These are phyloP conservation scores for Stemphylium beticola DNA, from an alignment of 2,329 filamentous ascomycete species.

Conservation along the genomic window DNA sequence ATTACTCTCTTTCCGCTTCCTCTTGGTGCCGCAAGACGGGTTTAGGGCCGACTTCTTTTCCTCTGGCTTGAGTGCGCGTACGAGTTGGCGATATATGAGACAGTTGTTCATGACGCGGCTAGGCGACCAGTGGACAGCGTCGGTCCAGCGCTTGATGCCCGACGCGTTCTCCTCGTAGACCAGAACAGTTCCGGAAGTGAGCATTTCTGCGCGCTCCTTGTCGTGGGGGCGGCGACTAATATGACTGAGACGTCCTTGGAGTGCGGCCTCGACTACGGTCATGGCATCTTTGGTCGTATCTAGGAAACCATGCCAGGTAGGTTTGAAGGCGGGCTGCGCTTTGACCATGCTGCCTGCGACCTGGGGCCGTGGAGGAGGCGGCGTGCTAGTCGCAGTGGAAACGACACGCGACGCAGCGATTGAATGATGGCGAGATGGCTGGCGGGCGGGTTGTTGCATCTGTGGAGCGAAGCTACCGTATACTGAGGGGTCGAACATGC, in stretches of 20 bases:
- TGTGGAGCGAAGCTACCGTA: slow-evolving; percentile 36
- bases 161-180: slow-evolving; percentile 92
- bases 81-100: slow-evolving; percentile 80
- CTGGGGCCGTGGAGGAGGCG: slow-evolving; percentile 39
- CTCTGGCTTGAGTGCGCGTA: slow-evolving; percentile 44
- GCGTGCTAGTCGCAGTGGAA: slow-evolving; percentile 32
- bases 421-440: slow-evolving; percentile 38
- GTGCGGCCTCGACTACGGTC: slow-evolving; percentile 78
- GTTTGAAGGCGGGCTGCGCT: slow-evolving; percentile 57
- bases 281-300: slow-evolving; percentile 76
- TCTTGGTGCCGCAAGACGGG: slow-evolving; percentile 45
- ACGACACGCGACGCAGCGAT: slow-evolving; percentile 39
- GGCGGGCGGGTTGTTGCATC: slow-evolving; percentile 26
- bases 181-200: slow-evolving; percentile 84
- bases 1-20: slow-evolving; percentile 45
- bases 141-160: slow-evolving; percentile 93
- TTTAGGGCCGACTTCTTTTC: slow-evolving; percentile 47
- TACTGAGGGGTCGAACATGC: slow-evolving; percentile 40
- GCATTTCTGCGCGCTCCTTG: slow-evolving; percentile 76
- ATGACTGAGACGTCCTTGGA: slow-evolving; percentile 73
- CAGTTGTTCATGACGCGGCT: slow-evolving; percentile 86
- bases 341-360: slow-evolving; percentile 41
- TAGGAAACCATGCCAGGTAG: slow-evolving; percentile 72
- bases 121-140: slow-evolving; percentile 89
- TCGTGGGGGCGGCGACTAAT: slow-evolving; percentile 86